phyloP scores from a whole-genome alignment of 371 early-diverging fungal species.

The Mucor circinelloides region DNA sequence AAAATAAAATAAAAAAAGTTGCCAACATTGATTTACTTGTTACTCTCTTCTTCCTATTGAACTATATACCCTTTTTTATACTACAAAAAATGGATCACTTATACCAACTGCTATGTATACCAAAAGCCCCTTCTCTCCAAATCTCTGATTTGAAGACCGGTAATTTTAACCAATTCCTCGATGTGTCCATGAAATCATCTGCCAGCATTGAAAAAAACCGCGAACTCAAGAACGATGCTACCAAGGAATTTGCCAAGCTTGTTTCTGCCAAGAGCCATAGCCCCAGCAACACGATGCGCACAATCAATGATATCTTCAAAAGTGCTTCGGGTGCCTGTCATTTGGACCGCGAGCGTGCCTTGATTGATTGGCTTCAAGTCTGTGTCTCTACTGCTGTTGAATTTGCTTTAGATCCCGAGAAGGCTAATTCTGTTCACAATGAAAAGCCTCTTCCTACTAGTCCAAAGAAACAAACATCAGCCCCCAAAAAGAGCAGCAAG shows the following conservation, averaged over 20 bases:
- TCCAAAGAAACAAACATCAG: constrained; percentile 5
- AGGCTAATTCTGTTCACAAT: neutral
- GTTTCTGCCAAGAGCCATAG: constrained; percentile 35
- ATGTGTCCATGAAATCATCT: constrained; percentile 31
- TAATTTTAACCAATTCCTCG: constrained; percentile 23
- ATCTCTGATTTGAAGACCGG: constrained; percentile 20
- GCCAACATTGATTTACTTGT: neutral
- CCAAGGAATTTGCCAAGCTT: constrained; percentile 21
- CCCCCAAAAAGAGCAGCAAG: neutral
- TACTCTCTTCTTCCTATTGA: neutral
- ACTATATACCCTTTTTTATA: neutral
- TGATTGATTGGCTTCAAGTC: constrained; percentile 44
- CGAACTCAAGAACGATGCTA: constrained; percentile 21
- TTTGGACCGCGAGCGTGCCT: constrained; percentile 31
- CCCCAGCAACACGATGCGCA: constrained; percentile 33
- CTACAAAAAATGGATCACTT: constrained; percentile 14
- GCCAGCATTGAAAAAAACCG: constrained; percentile 18
- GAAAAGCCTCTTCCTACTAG: constrained; percentile 12
- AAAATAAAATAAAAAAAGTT: neutral
- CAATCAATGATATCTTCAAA: constrained; percentile 37
- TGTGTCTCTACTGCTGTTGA: constrained; percentile 41
- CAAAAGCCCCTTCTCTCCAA: constrained; percentile 14
- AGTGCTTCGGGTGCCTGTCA: constrained; percentile 28
- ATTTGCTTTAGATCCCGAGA: constrained; percentile 19
- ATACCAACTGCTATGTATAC: constrained; percentile 26